A percentile compares a stretch with the other conserved stretches of the same genome.
Conservation (phyloP, 116 monocot genomes). For the Iris pallida region DNA sequence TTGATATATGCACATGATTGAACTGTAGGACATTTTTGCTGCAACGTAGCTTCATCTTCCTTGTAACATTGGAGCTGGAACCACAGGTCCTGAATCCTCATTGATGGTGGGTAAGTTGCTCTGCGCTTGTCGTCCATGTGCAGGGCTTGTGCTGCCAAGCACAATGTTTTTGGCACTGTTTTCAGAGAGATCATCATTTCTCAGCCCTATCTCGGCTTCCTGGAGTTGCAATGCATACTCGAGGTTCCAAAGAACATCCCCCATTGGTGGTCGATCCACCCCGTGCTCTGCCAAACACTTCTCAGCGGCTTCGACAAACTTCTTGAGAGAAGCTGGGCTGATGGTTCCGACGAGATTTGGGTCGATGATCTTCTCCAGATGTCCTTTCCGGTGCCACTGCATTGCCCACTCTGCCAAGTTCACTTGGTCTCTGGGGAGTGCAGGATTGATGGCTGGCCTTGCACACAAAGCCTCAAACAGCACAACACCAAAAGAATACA, state of each 20-base stretch:
- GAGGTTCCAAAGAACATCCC: slow-evolving; percentile 86
- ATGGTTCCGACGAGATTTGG: slow-evolving; percentile 42
- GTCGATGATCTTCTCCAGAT: slow-evolving; percentile 65
- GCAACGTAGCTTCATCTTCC: slow-evolving; percentile 14
- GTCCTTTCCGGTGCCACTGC: slow-evolving; percentile 56
- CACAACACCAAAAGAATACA: slow-evolving; percentile 91
- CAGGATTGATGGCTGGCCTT: slow-evolving; percentile 63
- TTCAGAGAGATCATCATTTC: slow-evolving; percentile 9
- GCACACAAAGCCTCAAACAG: slow-evolving; percentile 83
- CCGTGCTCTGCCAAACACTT: slow-evolving; percentile 81
- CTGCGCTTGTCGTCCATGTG: neutral
- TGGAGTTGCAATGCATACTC: slow-evolving; percentile 75
- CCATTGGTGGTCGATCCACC: slow-evolving; percentile 75
- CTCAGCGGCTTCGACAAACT: slow-evolving; percentile 79
- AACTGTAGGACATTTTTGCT: too few relatives aligned
- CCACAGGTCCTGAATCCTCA: slow-evolving; percentile 2
- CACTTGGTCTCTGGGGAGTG: slow-evolving; percentile 78
- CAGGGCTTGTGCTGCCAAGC: neutral
- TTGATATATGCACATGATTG: too few relatives aligned
- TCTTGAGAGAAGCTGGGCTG: slow-evolving; percentile 50
- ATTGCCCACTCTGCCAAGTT: slow-evolving; percentile 85
- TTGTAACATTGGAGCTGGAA: slow-evolving; percentile 10
- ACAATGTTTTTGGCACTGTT: slow-evolving; percentile 11
- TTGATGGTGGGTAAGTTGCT: neutral
- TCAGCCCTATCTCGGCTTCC: slow-evolving; percentile 29